Conservation (phyloP, 2,329 filamentous ascomycete genomes). For the Aureobasidium sp. region DNA sequence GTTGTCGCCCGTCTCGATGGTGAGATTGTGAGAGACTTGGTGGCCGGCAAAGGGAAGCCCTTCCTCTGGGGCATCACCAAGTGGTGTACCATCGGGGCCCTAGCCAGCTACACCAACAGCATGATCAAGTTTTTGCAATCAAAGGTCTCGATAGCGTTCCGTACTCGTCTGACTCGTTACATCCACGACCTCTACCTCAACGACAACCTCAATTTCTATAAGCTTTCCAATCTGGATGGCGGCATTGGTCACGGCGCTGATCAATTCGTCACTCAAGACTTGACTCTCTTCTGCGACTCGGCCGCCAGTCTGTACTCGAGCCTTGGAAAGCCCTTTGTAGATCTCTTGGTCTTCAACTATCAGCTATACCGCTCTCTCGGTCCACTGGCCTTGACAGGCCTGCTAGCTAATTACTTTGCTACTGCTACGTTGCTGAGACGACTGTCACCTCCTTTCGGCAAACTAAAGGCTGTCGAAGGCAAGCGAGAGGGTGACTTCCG, state of each 20-base stretch:
- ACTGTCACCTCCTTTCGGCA: constrained; percentile 91
- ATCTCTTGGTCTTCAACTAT: constrained; percentile 96
- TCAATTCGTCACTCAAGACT: constrained; percentile 94
- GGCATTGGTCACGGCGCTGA: constrained; percentile 88
- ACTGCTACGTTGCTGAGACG: constrained; percentile 84
- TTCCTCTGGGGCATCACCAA: constrained; percentile 87
- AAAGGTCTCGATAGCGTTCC: constrained; percentile 96
- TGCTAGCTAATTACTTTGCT: constrained; percentile 87
- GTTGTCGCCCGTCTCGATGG: constrained; percentile 90
- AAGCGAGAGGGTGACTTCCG: constrained; percentile 93
- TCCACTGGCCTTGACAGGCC: constrained; percentile 74
- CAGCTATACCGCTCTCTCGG: constrained; percentile 90
- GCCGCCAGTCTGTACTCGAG: constrained; percentile 93
- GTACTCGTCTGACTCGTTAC: constrained; percentile 87
- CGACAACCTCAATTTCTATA: constrained; percentile 93
- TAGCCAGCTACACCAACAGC: constrained; percentile 94
- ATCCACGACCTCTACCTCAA: constrained; percentile 97
- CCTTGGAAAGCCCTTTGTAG: constrained; percentile 95
- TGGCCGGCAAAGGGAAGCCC: constrained; percentile 83
- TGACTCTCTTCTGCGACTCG: constrained; percentile 89
- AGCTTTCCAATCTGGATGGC: constrained; percentile 84
- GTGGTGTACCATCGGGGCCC: constrained; percentile 89
- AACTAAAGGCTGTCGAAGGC: constrained; percentile 91
- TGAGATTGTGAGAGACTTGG: constrained; percentile 90
- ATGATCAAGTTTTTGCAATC: constrained; percentile 99